Conservation (phyloP, 108 stramenopile species). For the Aurantiochytrium sp. region DNA sequence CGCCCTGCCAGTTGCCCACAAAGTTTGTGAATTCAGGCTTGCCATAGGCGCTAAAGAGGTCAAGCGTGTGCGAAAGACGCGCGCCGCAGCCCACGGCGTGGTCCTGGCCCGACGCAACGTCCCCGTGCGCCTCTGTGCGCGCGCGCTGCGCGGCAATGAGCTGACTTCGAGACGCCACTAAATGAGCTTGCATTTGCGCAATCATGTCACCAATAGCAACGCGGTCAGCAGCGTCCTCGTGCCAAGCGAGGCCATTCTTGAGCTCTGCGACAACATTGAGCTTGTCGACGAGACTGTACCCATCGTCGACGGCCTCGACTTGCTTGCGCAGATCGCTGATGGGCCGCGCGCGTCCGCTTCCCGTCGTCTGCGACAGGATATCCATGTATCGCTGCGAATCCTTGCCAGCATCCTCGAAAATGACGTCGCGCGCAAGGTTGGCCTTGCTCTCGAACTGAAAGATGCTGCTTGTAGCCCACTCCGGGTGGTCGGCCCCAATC, state of each 20-base stretch:
- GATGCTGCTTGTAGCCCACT: neutral
- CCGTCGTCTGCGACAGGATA: neutral
- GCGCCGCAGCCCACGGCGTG: neutral
- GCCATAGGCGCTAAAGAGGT: neutral
- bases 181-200: neutral
- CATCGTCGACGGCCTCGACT: neutral
- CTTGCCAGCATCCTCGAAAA: neutral
- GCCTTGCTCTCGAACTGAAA: neutral
- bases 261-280: conserved; percentile 4
- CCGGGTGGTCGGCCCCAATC: neutral
- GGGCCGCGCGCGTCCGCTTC: neutral
- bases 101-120: neutral
- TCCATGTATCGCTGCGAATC: neutral
- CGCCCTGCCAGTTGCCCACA: neutral
- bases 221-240: neutral
- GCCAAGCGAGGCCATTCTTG: neutral
- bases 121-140: neutral
- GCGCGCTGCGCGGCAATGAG: neutral
- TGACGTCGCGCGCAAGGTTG: neutral
- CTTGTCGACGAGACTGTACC: neutral
- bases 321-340: neutral
- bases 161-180: neutral
- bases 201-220: neutral
- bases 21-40: neutral
- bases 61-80: neutral